These are phyloP conservation scores for Penicillium sp. DNA, from an alignment of 2,329 filamentous ascomycete species.

Conservation along the genomic window DNA sequence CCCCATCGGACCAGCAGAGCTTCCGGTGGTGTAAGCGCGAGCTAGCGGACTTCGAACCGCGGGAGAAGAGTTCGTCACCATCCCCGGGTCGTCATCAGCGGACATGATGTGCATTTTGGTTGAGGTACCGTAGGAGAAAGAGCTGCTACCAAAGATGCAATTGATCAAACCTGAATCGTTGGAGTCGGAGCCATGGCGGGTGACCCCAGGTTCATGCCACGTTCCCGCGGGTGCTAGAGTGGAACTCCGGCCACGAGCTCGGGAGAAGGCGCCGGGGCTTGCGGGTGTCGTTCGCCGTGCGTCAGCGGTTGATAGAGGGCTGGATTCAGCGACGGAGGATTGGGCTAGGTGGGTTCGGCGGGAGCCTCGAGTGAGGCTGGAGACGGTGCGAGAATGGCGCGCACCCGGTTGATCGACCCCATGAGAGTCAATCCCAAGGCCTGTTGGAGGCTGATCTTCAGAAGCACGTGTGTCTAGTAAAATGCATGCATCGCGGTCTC, in stretches of 20 bases:
- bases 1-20: slow-evolving; percentile 24
- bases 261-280: slow-evolving; percentile 36
- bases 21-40: slow-evolving; percentile 36
- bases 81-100: slow-evolving; percentile 31
- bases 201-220: slow-evolving; percentile 31
- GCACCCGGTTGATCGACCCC: slow-evolving; percentile 24
- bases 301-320: slow-evolving; percentile 28
- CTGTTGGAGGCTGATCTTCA: slow-evolving; percentile 24
- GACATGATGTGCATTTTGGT: slow-evolving; percentile 56
- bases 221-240: slow-evolving; percentile 35
- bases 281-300: slow-evolving; percentile 28
- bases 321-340: slow-evolving; percentile 30
- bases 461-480: slow-evolving; percentile 39
- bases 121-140: slow-evolving; percentile 54
- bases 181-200: slow-evolving; percentile 40
- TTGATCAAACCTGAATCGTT: slow-evolving; percentile 50
- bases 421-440: slow-evolving; percentile 33
- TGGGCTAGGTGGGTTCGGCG: slow-evolving; percentile 31
- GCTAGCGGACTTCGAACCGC: slow-evolving; percentile 31
- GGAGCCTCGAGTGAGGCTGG: slow-evolving; percentile 32
- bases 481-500: slow-evolving; percentile 43
- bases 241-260: slow-evolving; percentile 42
- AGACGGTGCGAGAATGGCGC: slow-evolving; percentile 34
- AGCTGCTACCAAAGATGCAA: slow-evolving; percentile 56
- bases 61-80: slow-evolving; percentile 21